phyloP scores from a whole-genome alignment of 2,329 filamentous ascomycete species.

The Pseudonectria foliicola region DNA sequence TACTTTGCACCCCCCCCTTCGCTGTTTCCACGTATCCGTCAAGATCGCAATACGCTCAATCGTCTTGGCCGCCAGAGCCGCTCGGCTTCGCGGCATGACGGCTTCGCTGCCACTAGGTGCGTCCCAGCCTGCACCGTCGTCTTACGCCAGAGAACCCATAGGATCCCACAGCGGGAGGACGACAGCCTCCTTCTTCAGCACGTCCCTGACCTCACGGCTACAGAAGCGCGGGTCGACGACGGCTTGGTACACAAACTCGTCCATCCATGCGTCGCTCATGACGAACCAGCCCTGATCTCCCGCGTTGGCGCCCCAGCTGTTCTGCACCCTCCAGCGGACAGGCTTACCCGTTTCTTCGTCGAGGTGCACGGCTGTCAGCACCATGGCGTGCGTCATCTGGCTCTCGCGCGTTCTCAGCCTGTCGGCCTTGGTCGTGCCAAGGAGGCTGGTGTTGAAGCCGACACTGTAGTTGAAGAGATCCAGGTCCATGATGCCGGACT shows the following conservation, averaged over 20 bases:
- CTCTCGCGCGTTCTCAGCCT: slow-evolving; percentile 67
- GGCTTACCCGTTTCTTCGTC: slow-evolving; percentile 54
- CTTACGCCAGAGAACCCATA: slow-evolving; percentile 63
- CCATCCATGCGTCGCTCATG: slow-evolving; percentile 77
- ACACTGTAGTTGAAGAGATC: slow-evolving; percentile 71
- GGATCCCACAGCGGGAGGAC: slow-evolving; percentile 74
- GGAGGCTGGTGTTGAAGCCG: slow-evolving; percentile 70
- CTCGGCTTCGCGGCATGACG: no score
- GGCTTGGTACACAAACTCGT: slow-evolving; percentile 78
- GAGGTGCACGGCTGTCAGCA: slow-evolving; percentile 77
- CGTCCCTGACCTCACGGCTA: slow-evolving; percentile 57
- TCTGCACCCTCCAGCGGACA: slow-evolving; percentile 80
- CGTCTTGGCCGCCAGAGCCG: no score
- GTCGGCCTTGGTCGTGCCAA: slow-evolving; percentile 70
- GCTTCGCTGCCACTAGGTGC: no score
- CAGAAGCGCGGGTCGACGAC: slow-evolving; percentile 70
- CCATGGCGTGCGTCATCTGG: slow-evolving; percentile 90
- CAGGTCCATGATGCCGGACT: slow-evolving; percentile 72
- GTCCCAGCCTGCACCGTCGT: no score
- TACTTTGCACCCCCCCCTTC: no score
- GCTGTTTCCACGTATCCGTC: no score
- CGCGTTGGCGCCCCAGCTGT: slow-evolving; percentile 66
- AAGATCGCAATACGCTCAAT: no score
- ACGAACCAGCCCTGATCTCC: slow-evolving; percentile 83
- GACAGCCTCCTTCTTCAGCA: slow-evolving; percentile 62